A percentile compares a stretch with the other conserved stretches of the same genome.
phyloP scores from a whole-genome alignment of 108 stramenopile species.

The Discostella pseudostelligera region DNA sequence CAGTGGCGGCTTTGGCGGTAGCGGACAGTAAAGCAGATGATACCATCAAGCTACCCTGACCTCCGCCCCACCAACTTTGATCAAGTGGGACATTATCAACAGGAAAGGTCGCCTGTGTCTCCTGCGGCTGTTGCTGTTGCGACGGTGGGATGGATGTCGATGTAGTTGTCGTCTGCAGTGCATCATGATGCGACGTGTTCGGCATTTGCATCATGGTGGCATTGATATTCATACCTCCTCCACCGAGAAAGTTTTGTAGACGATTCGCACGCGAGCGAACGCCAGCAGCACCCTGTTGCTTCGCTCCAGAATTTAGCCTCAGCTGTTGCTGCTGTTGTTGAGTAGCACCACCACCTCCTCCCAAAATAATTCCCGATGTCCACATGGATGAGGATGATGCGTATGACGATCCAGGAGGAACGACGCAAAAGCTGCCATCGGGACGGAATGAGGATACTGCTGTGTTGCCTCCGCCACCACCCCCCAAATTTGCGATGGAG shows the following conservation, averaged over 20 bases:
- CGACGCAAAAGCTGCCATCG: slow-evolving; percentile 84
- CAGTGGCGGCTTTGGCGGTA: slow-evolving; percentile 32
- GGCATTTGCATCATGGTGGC: too few relatives aligned
- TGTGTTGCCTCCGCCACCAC: neutral
- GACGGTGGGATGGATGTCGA: slow-evolving; percentile 7
- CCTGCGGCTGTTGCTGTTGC: slow-evolving; percentile 29
- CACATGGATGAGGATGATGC: slow-evolving; percentile 65
- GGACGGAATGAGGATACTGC: slow-evolving; percentile 44
- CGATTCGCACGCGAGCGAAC: slow-evolving; percentile 77
- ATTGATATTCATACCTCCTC: too few relatives aligned
- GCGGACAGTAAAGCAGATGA: slow-evolving; percentile 56
- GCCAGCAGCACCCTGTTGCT: slow-evolving; percentile 38
- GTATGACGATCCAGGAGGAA: slow-evolving; percentile 74
- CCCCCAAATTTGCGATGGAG: slow-evolving; percentile 70
- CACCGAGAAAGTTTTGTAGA: slow-evolving; percentile 62
- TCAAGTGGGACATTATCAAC: slow-evolving; percentile 54
- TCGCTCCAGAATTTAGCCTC: slow-evolving; percentile 4
- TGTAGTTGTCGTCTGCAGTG: too few relatives aligned
- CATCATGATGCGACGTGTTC: too few relatives aligned
- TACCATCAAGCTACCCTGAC: slow-evolving; percentile 40
- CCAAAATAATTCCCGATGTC: slow-evolving; percentile 33
- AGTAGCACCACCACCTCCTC: slow-evolving; percentile 10
- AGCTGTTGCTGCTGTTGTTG: neutral
- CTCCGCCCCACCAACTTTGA: slow-evolving; percentile 85
- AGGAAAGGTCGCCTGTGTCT: neutral